Evolutionary conservation across 768 basidiomycete genomes (phyloP).

Genomic region (Tylopilus rubrobrunneus): DNA sequence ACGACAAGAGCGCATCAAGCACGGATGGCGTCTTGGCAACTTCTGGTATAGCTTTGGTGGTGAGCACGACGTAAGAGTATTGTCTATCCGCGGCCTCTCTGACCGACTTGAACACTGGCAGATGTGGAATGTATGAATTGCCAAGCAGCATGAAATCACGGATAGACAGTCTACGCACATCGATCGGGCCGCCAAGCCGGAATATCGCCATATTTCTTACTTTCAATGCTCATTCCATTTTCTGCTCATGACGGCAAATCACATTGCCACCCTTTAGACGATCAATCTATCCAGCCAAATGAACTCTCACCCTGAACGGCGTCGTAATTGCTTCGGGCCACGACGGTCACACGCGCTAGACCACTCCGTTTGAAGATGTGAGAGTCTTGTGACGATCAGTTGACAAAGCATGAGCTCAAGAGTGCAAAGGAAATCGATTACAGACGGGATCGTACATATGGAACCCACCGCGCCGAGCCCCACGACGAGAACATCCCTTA

Average conservation of each 20-base stretch:
- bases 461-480: constrained; percentile 66
- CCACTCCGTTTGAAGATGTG: constrained; percentile 54
- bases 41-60: constrained; percentile 73
- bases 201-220: constrained; percentile 55
- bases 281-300: background rate
- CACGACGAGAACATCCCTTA: constrained; percentile 54
- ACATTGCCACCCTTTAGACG: background rate
- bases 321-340: constrained; percentile 69
- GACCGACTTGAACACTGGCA: constrained; percentile 54
- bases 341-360: constrained; percentile 61
- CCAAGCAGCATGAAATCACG: background rate
- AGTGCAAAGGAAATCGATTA: background rate
- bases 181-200: constrained; percentile 61
- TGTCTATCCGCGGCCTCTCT: constrained; percentile 54
- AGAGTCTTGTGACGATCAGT: constrained; percentile 39
- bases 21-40: constrained; percentile 51
- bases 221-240: constrained; percentile 53
- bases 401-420: too few relatives aligned
- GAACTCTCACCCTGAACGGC: constrained; percentile 40
- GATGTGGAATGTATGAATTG: background rate
- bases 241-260: constrained; percentile 27
- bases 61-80: constrained; percentile 63
- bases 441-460: constrained; percentile 41
- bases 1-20: constrained; percentile 51
- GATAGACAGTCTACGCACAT: constrained; percentile 36